These are phyloP conservation scores for Ophiostoma montium DNA, from an alignment of 2,329 filamentous ascomycete species.

Conservation along the genomic window DNA sequence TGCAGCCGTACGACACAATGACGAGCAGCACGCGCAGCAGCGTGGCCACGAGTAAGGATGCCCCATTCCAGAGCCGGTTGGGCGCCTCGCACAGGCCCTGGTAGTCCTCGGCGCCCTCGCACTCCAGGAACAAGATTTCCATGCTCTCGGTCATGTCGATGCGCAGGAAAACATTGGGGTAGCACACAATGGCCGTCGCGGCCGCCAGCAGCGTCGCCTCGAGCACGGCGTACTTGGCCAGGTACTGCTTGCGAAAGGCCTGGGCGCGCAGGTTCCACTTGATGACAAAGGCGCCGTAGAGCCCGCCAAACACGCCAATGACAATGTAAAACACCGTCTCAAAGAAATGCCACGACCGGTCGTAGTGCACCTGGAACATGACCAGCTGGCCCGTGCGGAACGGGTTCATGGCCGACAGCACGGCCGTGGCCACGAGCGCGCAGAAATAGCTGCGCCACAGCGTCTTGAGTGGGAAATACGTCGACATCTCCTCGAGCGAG, in stretches of 20 bases:
- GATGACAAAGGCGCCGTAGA: conserved; percentile 94
- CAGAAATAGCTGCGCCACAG: conserved; percentile 98
- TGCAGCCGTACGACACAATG: conserved; percentile 93
- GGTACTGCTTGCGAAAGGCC: conserved; percentile 85
- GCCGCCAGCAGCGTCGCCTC: conserved; percentile 76
- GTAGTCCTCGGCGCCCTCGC: conserved; percentile 77
- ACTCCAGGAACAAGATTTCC: conserved; percentile 93
- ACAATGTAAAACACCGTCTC: conserved; percentile 86
- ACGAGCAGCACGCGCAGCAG: conserved; percentile 70
- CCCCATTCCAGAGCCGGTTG: conserved; percentile 63
- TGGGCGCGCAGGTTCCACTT: conserved; percentile 92
- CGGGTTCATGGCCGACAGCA: conserved; percentile 90
- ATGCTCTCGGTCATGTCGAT: conserved; percentile 99
- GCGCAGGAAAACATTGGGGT: conserved; percentile 84
- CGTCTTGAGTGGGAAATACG: conserved; percentile 90
- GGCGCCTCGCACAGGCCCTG: conserved; percentile 72
- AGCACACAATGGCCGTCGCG: conserved; percentile 82
- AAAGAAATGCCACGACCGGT: conserved; percentile 96
- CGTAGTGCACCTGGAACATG: conserved; percentile 97
- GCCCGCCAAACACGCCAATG: conserved; percentile 80
- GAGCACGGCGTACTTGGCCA: conserved; percentile 67
- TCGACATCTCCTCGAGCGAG: conserved; percentile 95
- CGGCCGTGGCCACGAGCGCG: conserved; percentile 83
- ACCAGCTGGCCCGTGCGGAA: conserved; percentile 94
- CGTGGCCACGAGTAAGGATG: conserved; percentile 67